These are phyloP conservation scores for Phaeolepiota aurea DNA, from an alignment of 768 basidiomycete species.

Conservation along the genomic window DNA sequence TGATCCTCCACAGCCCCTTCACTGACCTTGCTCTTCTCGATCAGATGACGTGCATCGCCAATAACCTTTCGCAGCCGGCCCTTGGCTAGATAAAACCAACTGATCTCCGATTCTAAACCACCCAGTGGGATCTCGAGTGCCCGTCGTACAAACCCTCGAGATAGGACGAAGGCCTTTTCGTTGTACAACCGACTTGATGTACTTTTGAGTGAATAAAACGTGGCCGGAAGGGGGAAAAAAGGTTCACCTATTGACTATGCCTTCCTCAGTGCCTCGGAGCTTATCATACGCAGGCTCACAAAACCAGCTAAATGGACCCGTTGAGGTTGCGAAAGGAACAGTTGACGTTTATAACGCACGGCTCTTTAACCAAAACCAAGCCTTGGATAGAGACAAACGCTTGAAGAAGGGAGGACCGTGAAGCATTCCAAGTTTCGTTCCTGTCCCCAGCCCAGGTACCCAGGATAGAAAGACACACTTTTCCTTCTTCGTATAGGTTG, in stretches of 20 bases:
- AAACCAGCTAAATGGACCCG: conserved; percentile 51
- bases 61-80: conserved; percentile 66
- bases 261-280: conserved; percentile 83
- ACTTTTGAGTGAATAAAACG: conserved; percentile 4
- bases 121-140: conserved; percentile 76
- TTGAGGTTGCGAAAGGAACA: conserved; percentile 1
- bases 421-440: conserved; percentile 80
- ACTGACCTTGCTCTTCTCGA: conserved; percentile 54
- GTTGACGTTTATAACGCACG: conserved; percentile 40
- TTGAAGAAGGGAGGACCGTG: conserved; percentile 81
- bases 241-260: conserved; percentile 70
- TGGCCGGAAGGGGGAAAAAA: background rate
- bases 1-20: conserved; percentile 21
- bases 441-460: conserved; percentile 90
- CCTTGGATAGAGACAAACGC: conserved; percentile 93
- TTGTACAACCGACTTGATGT: conserved; percentile 78
- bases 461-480: conserved; percentile 86
- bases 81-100: conserved; percentile 60
- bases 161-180: conserved; percentile 89
- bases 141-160: conserved; percentile 83
- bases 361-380: conserved; percentile 86
- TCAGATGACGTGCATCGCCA: conserved; percentile 47
- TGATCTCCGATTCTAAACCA: conserved; percentile 64
- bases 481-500: conserved; percentile 92
- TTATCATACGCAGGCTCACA: conserved; percentile 95